Evolutionary conservation across 2,329 filamentous ascomycete genomes (phyloP), one percentile per base, ranked within the genome.

Genomic region (Dendrostoma leiphaemia): DNA sequence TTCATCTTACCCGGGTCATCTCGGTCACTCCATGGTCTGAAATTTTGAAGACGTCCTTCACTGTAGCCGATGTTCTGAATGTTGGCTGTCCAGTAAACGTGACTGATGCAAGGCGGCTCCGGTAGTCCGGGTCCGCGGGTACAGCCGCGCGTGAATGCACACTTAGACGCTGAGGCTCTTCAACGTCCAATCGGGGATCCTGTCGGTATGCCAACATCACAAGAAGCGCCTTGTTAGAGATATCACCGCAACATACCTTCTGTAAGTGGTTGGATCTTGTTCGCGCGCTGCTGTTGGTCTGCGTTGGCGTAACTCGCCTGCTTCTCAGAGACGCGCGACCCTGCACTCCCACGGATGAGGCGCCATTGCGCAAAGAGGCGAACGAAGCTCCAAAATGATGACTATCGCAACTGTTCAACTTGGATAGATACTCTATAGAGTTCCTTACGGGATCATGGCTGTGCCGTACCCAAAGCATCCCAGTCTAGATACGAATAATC

Each of bases 121-220:
- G 40, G 51, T 26, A 13, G 6, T 17, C 10, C 32, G 51, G 51
- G 49, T 29, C 43, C 47, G 43, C 51, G 54, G 32, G 34, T 46
- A 34, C 23, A 47, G 50, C 45, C 54, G 51, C 51, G 55, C 44
- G 38, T 51, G 26, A 45, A 29, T 8, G 24, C 12, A 45, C 13
- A 19, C n/a, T 17, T 46, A 15, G 9, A 23, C 6, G 24, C 41
- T 38, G 31, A 15, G n/a, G 32, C 34, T 17, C 35, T 34, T 24
- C 43, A 44, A 28, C 31, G 21, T 17, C 34, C 40, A 32, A 48
- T 44, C n/a, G n/a, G 46, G 24, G 46, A 34, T 23, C 12, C 23
- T 24, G 12, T 24, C 48, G 24, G 19, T 19, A 31, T 2, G 13
- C 34, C 47, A 51, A 48, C 35, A 31, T 17, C 28, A 13, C 32